Evolutionary conservation across 352 stramenopile species (phyloP).

Genomic region (Phytophthora cryptogea): DNA sequence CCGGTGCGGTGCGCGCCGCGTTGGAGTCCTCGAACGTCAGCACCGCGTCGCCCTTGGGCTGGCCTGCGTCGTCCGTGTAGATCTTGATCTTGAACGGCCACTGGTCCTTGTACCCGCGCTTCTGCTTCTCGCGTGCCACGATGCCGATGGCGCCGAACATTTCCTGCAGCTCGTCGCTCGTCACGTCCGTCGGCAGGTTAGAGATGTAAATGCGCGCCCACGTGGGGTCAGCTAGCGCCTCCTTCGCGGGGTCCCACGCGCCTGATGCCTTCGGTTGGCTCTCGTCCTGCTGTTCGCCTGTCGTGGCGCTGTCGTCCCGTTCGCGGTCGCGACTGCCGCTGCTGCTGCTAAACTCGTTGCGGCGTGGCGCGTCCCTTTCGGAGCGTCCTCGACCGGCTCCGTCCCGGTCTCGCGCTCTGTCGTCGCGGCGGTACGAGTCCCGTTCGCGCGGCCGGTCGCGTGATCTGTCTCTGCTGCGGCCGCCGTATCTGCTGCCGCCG

Average conservation of each 20-base stretch:
- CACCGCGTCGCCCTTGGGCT: constrained; percentile 83
- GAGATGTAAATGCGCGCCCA: constrained; percentile 90
- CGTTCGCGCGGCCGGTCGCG: constrained; percentile 35
- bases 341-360: constrained; percentile 31
- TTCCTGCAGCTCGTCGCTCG: constrained; percentile 80
- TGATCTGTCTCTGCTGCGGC: constrained; percentile 27
- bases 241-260: constrained; percentile 74
- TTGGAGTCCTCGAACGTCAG: constrained; percentile 88
- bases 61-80: constrained; percentile 75
- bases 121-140: constrained; percentile 86
- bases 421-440: constrained; percentile 44
- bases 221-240: constrained; percentile 77
- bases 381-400: constrained; percentile 27
- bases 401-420: constrained; percentile 29
- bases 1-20: constrained; percentile 73
- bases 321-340: constrained; percentile 36
- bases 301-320: constrained; percentile 30
- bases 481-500: constrained; percentile 33
- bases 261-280: constrained; percentile 42
- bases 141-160: constrained; percentile 86
- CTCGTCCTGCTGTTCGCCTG: constrained; percentile 23
- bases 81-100: constrained; percentile 93
- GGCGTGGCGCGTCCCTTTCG: constrained; percentile 41
- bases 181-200: constrained; percentile 77
- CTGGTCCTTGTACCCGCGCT: constrained; percentile 88